Evolutionary conservation across 1,284 basidiomycete genomes (phyloP).

Genomic region (Peniophora sp.): DNA sequence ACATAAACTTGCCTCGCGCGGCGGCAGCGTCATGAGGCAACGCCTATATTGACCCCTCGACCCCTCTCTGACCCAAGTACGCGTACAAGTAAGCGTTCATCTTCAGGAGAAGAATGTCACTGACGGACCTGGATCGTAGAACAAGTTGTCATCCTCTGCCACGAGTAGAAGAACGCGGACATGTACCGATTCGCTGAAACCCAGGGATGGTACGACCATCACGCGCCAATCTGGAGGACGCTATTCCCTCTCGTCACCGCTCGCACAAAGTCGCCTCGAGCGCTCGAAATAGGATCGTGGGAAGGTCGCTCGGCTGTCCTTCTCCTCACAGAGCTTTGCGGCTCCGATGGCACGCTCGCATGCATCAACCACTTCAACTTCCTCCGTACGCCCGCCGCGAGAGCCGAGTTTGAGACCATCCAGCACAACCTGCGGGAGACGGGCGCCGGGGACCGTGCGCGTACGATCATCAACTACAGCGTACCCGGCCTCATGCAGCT

Average conservation of each 20-base stretch:
- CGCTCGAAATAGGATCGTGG: conserved; percentile 56
- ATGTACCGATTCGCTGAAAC: conserved; percentile 34
- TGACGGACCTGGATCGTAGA: too few species aligned
- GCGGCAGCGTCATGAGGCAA: too few species aligned
- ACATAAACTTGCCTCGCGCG: too few species aligned
- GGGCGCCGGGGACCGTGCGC: conserved; percentile 25
- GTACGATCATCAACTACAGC: conserved; percentile 45
- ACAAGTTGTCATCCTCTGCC: too few species aligned
- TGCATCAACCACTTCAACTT: conserved; percentile 57
- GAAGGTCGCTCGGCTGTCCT: conserved; percentile 55
- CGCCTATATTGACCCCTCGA: too few species aligned
- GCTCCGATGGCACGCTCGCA: conserved; percentile 34
- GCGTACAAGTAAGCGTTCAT: too few species aligned
- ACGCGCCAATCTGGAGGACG: conserved; percentile 32
- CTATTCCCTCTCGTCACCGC: conserved; percentile 31
- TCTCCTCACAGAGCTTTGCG: conserved; percentile 39
- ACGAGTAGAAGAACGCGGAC: background rate
- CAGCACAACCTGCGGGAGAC: conserved; percentile 39
- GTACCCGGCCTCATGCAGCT: conserved; percentile 40
- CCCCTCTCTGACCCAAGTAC: too few species aligned
- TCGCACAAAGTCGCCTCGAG: conserved; percentile 26
- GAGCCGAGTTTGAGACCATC: conserved; percentile 34
- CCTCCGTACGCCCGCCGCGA: conserved; percentile 38
- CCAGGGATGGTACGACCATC: conserved; percentile 50
- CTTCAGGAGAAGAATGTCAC: too few species aligned